Conservation (phyloP, 331 rosid genomes). For the Spiraea crenata region DNA sequence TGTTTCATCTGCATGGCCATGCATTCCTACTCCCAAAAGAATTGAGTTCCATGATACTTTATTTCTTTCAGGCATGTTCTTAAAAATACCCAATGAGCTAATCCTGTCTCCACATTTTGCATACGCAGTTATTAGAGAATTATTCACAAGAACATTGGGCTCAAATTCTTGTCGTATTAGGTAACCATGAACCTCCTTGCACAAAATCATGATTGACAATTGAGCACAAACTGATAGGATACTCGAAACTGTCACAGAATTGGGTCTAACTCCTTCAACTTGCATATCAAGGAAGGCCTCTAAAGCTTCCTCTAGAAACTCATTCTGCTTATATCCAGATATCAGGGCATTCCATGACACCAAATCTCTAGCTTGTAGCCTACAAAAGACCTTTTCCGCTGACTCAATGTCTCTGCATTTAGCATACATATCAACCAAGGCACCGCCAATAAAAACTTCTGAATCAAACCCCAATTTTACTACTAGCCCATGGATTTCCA, state of each 20-base stretch:
- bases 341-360: constrained; percentile 41
- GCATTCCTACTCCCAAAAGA: constrained; percentile 32
- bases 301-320: constrained; percentile 25
- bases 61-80: constrained; percentile 29
- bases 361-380: constrained; percentile 20
- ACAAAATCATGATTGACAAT: constrained; percentile 26
- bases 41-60: constrained; percentile 41
- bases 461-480: constrained; percentile 24
- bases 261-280: constrained; percentile 10
- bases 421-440: not conserved
- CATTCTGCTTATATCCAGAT: constrained; percentile 36
- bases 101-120: constrained; percentile 41
- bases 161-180: constrained; percentile 27
- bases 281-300: constrained; percentile 34
- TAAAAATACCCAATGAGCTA: constrained; percentile 31
- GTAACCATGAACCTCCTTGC: constrained; percentile 41
- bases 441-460: constrained; percentile 28
- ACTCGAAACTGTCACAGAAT: constrained; percentile 26
- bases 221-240: constrained; percentile 35
- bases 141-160: constrained; percentile 30
- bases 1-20: constrained; percentile 30
- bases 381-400: constrained; percentile 25
- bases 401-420: constrained; percentile 32
- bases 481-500: constrained; percentile 34
- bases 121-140: constrained; percentile 35